These are phyloP conservation scores for Pseudophaeomoniella oleicola DNA, from an alignment of 2,329 filamentous ascomycete genomes.

Conservation along the genomic window DNA sequence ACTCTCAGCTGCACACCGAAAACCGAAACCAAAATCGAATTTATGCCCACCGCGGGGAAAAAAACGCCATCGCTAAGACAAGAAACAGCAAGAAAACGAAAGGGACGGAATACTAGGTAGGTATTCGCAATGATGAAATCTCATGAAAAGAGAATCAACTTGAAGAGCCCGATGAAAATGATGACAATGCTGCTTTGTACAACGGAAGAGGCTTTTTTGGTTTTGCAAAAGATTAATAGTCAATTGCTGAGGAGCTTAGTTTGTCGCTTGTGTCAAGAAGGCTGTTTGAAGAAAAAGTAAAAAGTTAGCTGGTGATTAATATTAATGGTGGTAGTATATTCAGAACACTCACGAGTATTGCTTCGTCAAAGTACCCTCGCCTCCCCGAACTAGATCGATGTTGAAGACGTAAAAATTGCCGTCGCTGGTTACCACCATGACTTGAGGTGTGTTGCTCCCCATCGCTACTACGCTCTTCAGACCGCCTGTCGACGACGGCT, in stretches of 20 bases:
- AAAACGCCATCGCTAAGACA: conserved; percentile 3
- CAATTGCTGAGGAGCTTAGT: conserved; percentile 19
- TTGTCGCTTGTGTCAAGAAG: conserved; percentile 30
- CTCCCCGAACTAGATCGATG: conserved; percentile 86
- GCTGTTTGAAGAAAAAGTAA: conserved; percentile 16
- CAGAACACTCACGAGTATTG: conserved; percentile 69
- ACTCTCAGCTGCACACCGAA: too few species aligned
- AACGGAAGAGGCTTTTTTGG: too few species aligned
- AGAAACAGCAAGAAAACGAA: neutral
- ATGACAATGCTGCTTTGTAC: too few species aligned
- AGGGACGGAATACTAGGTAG: too few species aligned
- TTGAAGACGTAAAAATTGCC: conserved; percentile 91
- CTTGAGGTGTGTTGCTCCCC: conserved; percentile 84
- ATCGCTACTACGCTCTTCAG: conserved; percentile 90
- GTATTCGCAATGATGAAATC: too few species aligned
- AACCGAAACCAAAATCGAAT: too few species aligned
- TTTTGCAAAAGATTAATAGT: conserved; percentile 16
- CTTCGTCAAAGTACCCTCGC: conserved; percentile 80
- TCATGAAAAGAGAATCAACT: too few species aligned
- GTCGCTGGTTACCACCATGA: conserved; percentile 96
- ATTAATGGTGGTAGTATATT: neutral
- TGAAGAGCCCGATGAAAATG: too few species aligned
- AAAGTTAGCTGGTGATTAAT: neutral
- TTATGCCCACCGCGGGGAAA: neutral
- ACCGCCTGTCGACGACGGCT: conserved; percentile 20